A percentile compares a stretch with the other conserved stretches of the same genome.
Evolutionary conservation across 2,329 filamentous ascomycete species (phyloP).

Genomic region (Lecanoromycetidae sp.): DNA sequence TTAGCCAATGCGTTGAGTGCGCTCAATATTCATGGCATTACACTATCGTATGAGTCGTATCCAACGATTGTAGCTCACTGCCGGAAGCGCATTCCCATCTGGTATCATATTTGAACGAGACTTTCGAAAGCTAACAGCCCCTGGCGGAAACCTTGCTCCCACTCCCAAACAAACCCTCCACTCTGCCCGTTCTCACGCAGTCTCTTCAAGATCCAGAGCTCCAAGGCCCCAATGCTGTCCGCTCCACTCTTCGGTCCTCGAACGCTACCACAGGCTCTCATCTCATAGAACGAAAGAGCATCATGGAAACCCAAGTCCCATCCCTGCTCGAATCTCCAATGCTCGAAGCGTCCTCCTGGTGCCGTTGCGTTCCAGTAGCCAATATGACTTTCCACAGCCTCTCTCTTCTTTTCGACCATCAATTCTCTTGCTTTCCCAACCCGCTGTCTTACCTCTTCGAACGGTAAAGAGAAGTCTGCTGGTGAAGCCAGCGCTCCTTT

Average conservation of each 20-base stretch:
- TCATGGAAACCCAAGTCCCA: conserved; percentile 47
- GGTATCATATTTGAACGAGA: no score
- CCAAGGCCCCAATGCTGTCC: conserved; percentile 45
- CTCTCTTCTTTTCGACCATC: conserved; percentile 31
- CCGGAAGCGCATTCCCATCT: no score
- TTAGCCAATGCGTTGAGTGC: no score
- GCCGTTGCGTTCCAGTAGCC: conserved; percentile 38
- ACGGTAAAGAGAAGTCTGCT: conserved; percentile 27
- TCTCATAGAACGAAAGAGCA: conserved; percentile 40
- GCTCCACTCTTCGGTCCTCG: conserved; percentile 23
- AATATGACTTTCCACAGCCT: conserved; percentile 34
- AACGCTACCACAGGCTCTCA: conserved; percentile 26
- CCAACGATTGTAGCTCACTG: no score
- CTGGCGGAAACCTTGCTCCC: conserved; percentile 31
- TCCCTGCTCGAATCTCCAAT: conserved; percentile 43
- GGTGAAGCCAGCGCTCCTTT: conserved; percentile 33
- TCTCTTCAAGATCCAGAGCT: conserved; percentile 47
- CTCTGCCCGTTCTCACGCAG: conserved; percentile 39
- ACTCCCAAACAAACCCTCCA: conserved; percentile 31
- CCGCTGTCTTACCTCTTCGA: conserved; percentile 28
- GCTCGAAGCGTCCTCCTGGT: conserved; percentile 38
- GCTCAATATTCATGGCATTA: no score
- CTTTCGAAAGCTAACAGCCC: conserved; percentile 21
- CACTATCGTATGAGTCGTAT: no score
- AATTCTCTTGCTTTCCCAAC: conserved; percentile 30